Percentiles rank a stretch among this genome's conserved stretches.
These are phyloP conservation scores for Rhypophila decipiens DNA, from an alignment of 495 filamentous ascomycete species.

Conservation along the genomic window DNA sequence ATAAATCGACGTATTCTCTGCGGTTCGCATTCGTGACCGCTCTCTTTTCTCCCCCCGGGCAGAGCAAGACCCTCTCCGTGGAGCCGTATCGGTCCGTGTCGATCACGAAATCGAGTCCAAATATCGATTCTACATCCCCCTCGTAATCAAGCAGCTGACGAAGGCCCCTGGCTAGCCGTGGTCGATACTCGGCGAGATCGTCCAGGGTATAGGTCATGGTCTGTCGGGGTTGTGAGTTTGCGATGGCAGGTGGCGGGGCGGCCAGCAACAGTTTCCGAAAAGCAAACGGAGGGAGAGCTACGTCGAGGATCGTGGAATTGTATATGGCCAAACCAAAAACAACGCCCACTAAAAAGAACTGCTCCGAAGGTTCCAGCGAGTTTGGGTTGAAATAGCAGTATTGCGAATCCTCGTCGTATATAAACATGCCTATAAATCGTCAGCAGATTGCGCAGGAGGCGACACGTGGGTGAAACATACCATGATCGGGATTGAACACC, in stretches of 20 bases:
- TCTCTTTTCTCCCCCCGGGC: slow-evolving; percentile 63
- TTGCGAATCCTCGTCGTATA: slow-evolving; percentile 90
- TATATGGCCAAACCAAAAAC: slow-evolving; percentile 89
- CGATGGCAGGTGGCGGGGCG: slow-evolving; percentile 49
- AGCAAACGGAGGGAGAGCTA: slow-evolving; percentile 85
- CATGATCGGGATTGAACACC: slow-evolving; percentile 86
- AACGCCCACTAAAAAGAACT: slow-evolving; percentile 87
- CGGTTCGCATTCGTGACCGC: slow-evolving; percentile 82
- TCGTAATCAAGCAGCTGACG: slow-evolving; percentile 74
- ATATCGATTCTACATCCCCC: slow-evolving; percentile 75
- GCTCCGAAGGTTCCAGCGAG: slow-evolving; percentile 87
- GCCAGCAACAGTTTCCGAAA: slow-evolving; percentile 82
- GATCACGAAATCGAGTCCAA: slow-evolving; percentile 78
- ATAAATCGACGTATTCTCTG: slow-evolving; percentile 82
- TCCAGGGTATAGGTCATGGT: slow-evolving; percentile 68
- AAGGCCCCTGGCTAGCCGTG: slow-evolving; percentile 69
- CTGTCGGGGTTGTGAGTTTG: slow-evolving; percentile 51
- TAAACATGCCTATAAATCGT: slow-evolving; percentile 61
- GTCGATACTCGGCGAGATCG: slow-evolving; percentile 80
- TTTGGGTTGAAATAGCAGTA: slow-evolving; percentile 95
- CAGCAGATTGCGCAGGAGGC: not conserved
- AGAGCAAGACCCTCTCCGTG: slow-evolving; percentile 60
- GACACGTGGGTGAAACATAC: slow-evolving; percentile 41
- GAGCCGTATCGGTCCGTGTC: slow-evolving; percentile 75
- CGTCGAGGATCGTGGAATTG: slow-evolving; percentile 91